A percentile compares a stretch with the other conserved stretches of the same genome.
phyloP scores from a whole-genome alignment of 208 protist genomes.

The Blechomonas ayalai region DNA sequence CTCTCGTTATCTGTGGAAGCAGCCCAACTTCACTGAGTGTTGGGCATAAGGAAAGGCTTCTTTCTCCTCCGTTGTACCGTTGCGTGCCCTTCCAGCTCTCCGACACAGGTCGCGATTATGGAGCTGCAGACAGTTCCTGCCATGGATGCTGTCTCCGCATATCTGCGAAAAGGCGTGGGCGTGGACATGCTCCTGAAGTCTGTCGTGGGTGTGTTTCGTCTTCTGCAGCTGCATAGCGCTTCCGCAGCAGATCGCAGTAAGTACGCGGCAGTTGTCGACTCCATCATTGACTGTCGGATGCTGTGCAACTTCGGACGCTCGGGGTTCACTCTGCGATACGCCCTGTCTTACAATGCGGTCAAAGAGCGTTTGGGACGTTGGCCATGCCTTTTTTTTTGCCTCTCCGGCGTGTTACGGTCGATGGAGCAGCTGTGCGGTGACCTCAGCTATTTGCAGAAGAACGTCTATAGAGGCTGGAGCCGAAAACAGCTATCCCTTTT shows the following conservation, averaged over 20 bases:
- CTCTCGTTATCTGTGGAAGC: background rate
- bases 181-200: slow-evolving; percentile 81
- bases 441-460: slow-evolving; percentile 79
- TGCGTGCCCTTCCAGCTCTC: no score
- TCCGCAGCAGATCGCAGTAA: slow-evolving; percentile 14
- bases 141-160: slow-evolving; percentile 41
- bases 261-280: slow-evolving; percentile 37
- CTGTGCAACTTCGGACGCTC: slow-evolving; percentile 75
- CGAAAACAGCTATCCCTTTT: slow-evolving; percentile 52
- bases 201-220: slow-evolving; percentile 43
- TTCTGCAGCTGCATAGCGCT: slow-evolving; percentile 48
- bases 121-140: slow-evolving; percentile 21
- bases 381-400: slow-evolving; percentile 39
- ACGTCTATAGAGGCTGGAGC: slow-evolving; percentile 65
- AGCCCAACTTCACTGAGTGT: no score
- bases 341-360: slow-evolving; percentile 10
- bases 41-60: no score
- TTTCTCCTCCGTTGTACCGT: no score
- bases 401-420: slow-evolving; percentile 58
- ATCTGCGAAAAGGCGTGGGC: slow-evolving; percentile 69
- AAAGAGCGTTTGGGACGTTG: slow-evolving; percentile 17
- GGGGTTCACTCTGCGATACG: slow-evolving; percentile 41
- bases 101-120: no score
- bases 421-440: slow-evolving; percentile 81
- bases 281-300: slow-evolving; percentile 86